Conservation (phyloP, 1,284 basidiomycete species). For the Irpex rosettiformis region DNA sequence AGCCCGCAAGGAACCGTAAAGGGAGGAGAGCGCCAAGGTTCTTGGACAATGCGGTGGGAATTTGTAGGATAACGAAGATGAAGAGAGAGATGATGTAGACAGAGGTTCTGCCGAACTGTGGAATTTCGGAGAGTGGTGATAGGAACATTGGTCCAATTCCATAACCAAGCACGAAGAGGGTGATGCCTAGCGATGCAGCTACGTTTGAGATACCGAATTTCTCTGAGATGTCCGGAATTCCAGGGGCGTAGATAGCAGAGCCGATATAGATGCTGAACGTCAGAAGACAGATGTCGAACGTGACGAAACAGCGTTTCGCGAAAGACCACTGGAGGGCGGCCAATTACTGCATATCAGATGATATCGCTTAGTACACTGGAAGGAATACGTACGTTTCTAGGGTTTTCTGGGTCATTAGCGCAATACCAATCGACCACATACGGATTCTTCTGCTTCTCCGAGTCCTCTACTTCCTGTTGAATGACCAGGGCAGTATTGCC, state of each 20-base stretch:
- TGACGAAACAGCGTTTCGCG: constrained; percentile 33
- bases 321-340: constrained; percentile 12
- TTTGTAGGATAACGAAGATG: constrained; percentile 50
- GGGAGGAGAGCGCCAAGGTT: constrained; percentile 56
- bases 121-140: constrained; percentile 50
- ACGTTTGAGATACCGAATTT: constrained; percentile 49
- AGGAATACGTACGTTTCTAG: constrained; percentile 22
- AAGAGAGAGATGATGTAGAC: constrained; percentile 53
- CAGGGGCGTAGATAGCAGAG: constrained; percentile 38
- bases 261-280: constrained; percentile 54
- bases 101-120: constrained; percentile 36
- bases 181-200: constrained; percentile 33
- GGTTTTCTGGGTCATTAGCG: constrained; percentile 30
- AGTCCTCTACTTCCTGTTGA: constrained; percentile 1
- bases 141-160: constrained; percentile 45
- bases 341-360: no score
- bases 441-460: constrained; percentile 1
- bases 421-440: constrained; percentile 25
- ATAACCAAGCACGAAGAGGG: constrained; percentile 35
- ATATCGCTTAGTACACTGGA: no score
- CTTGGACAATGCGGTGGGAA: constrained; percentile 53
- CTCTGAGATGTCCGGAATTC: constrained; percentile 36
- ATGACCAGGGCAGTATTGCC: background rate
- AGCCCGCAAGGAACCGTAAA: constrained; percentile 63
- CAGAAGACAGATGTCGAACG: constrained; percentile 52